Evolutionary conservation across 1,139 yeast species (phyloP), one percentile per base, ranked within the genome.

Genomic region (Scheffersomyces quercinus): DNA sequence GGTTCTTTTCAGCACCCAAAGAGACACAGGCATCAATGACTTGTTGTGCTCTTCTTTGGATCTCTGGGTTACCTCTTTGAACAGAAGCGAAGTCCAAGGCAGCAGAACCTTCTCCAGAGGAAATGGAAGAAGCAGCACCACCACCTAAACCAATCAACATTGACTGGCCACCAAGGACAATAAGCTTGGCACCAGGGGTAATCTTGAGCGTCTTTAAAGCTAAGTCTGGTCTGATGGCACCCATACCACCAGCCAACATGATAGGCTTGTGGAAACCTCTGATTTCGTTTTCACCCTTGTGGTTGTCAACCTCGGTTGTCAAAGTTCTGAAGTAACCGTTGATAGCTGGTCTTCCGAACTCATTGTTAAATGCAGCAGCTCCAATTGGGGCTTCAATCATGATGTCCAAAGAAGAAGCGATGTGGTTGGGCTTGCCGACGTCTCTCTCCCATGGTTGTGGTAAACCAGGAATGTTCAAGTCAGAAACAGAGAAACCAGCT

Each of bases 71-170:
- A 46, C 99, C 99, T 74, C 99, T 85, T 75, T 95, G 99, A 35
- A 95, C 99, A 20, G 98, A 91, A 14, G 99, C 99, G 69, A 91
- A 95, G 73, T 95, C 99, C 55, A 95, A 80, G 52, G 86, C 96
- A 15, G 88, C 97, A 37, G 96, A 87, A 41, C 96, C 97, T 65
- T 90, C 97, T 58, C 98, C 97, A 24, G 97, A 88, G 13, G 96
- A 82, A 42, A 91, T 81, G 8, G 97, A 88, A 5, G 99, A 93
- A 8, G 99, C 99, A 38, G 99, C 99, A 71, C 99, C 99, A 62
- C 99, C 99, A 60, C 99, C 99, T 47, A 93, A 79, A 60, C 99
- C 99, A 68, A 95, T 93, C 58, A 95, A 81, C 99, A 95, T 93
- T n/a, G 91, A 88, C 57, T 91, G 97, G 46, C 99, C 99, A 61